Base-by-base conservation (phyloP, 164 flowering plant genomes). In the Dillenia turbinata region DNA sequence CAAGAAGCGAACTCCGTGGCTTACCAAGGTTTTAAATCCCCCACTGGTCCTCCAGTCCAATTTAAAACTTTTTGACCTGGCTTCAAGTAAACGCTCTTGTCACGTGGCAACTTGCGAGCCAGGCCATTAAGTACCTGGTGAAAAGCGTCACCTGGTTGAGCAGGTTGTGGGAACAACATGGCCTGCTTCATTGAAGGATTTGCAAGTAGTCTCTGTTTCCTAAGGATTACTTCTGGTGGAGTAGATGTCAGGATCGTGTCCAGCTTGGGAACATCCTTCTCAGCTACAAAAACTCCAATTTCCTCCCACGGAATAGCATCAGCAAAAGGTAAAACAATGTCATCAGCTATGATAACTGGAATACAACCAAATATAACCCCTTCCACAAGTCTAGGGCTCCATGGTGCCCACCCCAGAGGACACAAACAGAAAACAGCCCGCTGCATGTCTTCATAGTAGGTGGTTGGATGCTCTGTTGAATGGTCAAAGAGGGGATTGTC, bases 261-360 rank as follows among this genome's bases (percentile, higher is more conserved):
- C 74, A 93, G 63, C 59, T 85, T 77, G 3, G 96, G 91, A 22
- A 93, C 97, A 67, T 93, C 97, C 58, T 88, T 72, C 73, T 90
- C 98, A 1, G 75, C 90, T 9, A 90, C 88, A 72, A 81, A 90
- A 24, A 93, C 90, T 2, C 97, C 98, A 48, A 90, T 89, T 43
- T 90, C 96, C 72, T 93, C 98, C 97, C 96, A 93, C 1, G 97
- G 96, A 62, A 93, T 93, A 12, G 98, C 98, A 77, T 93, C 97
- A 2, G 97, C 94, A 69, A 93, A 93, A 12, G 97, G 98, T 40
- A 93, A 52, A 40, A 93, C 97, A 62, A 93, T 93, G 72, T 93
- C 97, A 61, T 93, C 98, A 22, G 98, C 98, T 55, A 93, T 90
- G 69, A 93, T 86, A 10, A 93, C 96, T 3, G 97, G 98, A 55